Evolutionary conservation across 2,329 filamentous ascomycete species (phyloP).

Genomic region (Fusarium drepaniforme): DNA sequence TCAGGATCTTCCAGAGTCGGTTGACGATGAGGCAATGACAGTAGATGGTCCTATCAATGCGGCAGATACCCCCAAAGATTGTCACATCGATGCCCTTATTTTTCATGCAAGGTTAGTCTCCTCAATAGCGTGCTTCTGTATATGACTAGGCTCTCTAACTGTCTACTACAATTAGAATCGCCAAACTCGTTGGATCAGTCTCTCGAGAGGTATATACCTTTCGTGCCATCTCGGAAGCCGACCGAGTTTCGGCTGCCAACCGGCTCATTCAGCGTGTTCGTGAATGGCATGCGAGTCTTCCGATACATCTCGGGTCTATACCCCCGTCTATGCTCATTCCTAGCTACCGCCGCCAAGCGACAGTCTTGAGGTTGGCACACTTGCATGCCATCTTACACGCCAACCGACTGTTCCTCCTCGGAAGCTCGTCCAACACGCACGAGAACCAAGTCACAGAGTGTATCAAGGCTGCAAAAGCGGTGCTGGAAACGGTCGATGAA

Average conservation of each 20-base stretch:
- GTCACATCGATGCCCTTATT: conserved; percentile 62
- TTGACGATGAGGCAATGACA: conserved; percentile 70
- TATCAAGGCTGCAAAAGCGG: conserved; percentile 47
- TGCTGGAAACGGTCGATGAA: conserved; percentile 57
- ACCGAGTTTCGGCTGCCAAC: conserved; percentile 53
- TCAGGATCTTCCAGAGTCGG: conserved; percentile 66
- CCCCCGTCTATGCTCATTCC: conserved; percentile 60
- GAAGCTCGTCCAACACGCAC: not conserved
- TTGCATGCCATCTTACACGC: conserved; percentile 68
- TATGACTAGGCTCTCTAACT: not conserved
- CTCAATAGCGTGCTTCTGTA: too few relatives aligned
- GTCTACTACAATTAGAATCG: conserved; percentile 43
- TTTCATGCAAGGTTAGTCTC: conserved; percentile 55
- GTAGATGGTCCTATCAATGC: conserved; percentile 50
- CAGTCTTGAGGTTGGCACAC: conserved; percentile 65
- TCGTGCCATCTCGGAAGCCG: conserved; percentile 49
- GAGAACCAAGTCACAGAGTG: conserved; percentile 55
- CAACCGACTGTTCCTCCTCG: conserved; percentile 65
- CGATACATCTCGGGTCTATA: conserved; percentile 57
- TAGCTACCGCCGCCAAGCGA: conserved; percentile 61
- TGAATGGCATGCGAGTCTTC: conserved; percentile 55
- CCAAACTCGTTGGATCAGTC: conserved; percentile 54
- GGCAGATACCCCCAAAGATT: conserved; percentile 53
- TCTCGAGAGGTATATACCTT: conserved; percentile 56
- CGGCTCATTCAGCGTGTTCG: conserved; percentile 53